Base-by-base conservation (phyloP, 805 yeast genomes). In the Hanseniaspora valbyensis region DNA sequence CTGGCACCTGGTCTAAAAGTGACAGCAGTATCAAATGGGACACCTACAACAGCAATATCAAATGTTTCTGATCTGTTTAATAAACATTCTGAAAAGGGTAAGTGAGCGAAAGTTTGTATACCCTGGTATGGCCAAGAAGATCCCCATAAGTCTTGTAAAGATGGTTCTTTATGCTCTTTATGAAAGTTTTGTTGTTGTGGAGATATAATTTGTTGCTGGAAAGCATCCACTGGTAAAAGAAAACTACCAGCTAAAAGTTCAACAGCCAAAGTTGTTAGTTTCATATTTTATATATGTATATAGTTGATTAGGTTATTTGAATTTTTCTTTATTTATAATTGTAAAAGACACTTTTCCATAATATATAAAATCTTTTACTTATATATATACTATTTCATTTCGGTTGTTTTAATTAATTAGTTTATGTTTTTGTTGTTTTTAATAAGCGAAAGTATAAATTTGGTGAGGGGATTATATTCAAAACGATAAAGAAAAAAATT, bases 11-110 rank as follows among this genome's bases (percentile, higher is more conserved):
- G 75, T 45, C 94, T 71, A 62, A 78, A 84, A 0, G 88, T 74
- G 0, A 80, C 80, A 0, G 90, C 90, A 6, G 92, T 84, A 59
- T 84, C 95, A 57, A 84, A 85, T 0, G 94, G 94, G 1, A 82
- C 81, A 4, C 95, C 95, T 51, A 84, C 71, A 13, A 85, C 55
- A 0, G 80, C 95, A 44, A 85, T 73, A 57, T 85, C 95, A 56
- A 72, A 86, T 1, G 67, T 58, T 7, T 61, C 54, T 4, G 71
- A 69, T 39, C 74, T 63, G 37, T 76, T 64, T 2, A 73, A 42
- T 19, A 84, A 69, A 60, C 95, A 85, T 53, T 70, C 70, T 36
- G 74, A 69, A 52, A 75, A 71, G 22, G 78, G 78, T 45, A 85
- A 66, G 54, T 85, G 92, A 2, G 92, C 94, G 71, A 83, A 85